Evolutionary conservation across 2,329 filamentous ascomycete species (phyloP).

Genomic region (Nothophaeocryptopus gaeumannii): DNA sequence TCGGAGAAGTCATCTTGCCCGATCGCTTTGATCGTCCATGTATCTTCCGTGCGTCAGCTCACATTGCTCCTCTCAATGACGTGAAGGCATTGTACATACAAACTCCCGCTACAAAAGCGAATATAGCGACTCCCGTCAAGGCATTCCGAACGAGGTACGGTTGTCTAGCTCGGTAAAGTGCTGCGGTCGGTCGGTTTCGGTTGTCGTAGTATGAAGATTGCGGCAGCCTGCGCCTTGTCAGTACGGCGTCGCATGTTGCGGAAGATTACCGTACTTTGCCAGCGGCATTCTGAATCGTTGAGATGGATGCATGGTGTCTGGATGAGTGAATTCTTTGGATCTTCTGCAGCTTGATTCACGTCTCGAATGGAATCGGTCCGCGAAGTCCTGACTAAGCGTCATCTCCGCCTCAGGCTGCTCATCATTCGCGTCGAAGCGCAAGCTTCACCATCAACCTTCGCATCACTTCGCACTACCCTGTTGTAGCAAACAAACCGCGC

Average conservation of each 20-base stretch:
- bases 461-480: neutral
- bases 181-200: conserved; percentile 77
- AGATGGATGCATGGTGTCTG: neutral
- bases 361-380: too few species aligned
- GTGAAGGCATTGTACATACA: conserved; percentile 62
- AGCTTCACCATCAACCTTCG: neutral
- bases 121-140: conserved; percentile 71
- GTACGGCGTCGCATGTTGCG: neutral
- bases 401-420: too few species aligned
- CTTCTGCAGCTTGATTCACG: too few species aligned
- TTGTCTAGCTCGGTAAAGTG: conserved; percentile 84
- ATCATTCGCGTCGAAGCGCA: neutral
- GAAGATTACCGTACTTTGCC: conserved; percentile 13
- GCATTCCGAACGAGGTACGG: conserved; percentile 91
- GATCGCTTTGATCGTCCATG: conserved; percentile 75
- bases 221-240: conserved; percentile 44
- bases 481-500: too few species aligned
- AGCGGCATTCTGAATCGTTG: conserved; percentile 20
- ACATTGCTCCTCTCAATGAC: neutral
- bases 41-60: conserved; percentile 48
- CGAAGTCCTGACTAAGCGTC: too few species aligned
- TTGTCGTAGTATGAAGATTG: conserved; percentile 88
- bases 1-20: conserved; percentile 97
- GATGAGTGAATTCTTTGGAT: neutral
- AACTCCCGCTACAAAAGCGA: conserved; percentile 74